A percentile compares a stretch with the other conserved stretches of the same genome.
phyloP scores from a whole-genome alignment of 2,329 filamentous ascomycete genomes.

The Colletotrichum cuscutae region DNA sequence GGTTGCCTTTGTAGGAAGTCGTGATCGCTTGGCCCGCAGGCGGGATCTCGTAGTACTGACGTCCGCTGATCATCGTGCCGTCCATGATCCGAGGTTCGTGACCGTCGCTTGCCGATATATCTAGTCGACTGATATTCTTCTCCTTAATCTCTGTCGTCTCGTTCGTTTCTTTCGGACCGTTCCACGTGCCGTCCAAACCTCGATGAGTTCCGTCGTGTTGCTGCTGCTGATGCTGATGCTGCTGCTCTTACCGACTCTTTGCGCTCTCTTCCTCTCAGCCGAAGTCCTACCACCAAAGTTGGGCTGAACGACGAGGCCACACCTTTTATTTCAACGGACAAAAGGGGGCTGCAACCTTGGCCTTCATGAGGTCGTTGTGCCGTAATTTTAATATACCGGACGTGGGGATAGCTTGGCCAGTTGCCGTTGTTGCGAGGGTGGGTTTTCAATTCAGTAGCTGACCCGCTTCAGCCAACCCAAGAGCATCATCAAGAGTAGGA shows the following conservation, averaged over 20 bases:
- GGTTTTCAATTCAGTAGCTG: conserved; percentile 30
- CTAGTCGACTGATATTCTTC: not conserved
- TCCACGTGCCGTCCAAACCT: not conserved
- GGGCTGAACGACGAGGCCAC: not conserved
- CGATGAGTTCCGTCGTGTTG: not conserved
- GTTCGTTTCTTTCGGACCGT: not conserved
- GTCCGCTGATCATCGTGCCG: conserved; percentile 26
- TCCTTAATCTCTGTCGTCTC: not conserved
- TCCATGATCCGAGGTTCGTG: not conserved
- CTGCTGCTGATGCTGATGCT: not conserved
- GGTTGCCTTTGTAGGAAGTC: not conserved
- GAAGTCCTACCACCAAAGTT: not conserved
- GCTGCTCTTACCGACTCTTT: conserved; percentile 6
- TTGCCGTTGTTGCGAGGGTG: conserved; percentile 22
- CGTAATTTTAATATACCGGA: conserved; percentile 32
- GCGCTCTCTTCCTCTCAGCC: not conserved
- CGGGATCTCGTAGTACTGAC: conserved; percentile 28
- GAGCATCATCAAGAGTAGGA: conserved; percentile 25
- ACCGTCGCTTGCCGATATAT: not conserved
- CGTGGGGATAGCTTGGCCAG: conserved; percentile 31
- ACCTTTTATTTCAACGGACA: conserved; percentile 18
- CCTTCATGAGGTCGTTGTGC: conserved; percentile 32
- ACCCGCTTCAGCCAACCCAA: conserved; percentile 28
- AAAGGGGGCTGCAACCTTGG: conserved; percentile 1
- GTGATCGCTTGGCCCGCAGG: conserved; percentile 10